Percentiles rank a stretch among this genome's conserved stretches.
phyloP scores from a whole-genome alignment of 208 protist species.

The Crithidia sp. region DNA sequence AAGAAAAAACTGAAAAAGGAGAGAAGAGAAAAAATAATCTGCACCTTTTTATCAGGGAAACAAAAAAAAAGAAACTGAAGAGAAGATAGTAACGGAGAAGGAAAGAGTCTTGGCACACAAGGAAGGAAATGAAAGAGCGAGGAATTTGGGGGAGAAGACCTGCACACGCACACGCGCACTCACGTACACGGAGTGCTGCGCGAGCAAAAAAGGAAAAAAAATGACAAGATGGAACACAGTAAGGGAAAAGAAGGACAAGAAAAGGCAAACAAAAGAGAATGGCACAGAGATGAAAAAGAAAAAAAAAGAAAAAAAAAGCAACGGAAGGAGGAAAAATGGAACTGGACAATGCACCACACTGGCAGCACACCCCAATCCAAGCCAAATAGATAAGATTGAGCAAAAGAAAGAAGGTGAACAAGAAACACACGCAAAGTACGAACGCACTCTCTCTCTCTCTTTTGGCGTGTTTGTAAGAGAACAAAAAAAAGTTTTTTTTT shows the following conservation, averaged over 20 bases:
- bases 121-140: too few species aligned
- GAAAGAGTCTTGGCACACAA: too few species aligned
- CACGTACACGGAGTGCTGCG: too few species aligned
- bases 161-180: too few species aligned
- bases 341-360: not conserved
- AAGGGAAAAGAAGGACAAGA: conserved; percentile 1
- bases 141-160: too few species aligned
- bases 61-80: too few species aligned
- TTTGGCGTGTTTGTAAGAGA: too few species aligned
- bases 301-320: conserved; percentile 3
- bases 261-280: conserved; percentile 1
- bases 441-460: too few species aligned
- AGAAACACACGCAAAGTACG: not conserved
- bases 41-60: too few species aligned
- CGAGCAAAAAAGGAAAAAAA: not conserved
- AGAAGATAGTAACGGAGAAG: too few species aligned
- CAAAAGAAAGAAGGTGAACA: not conserved
- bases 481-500: not conserved
- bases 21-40: too few species aligned
- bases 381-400: not conserved
- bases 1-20: too few species aligned
- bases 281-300: not conserved
- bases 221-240: not conserved
- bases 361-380: not conserved
- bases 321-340: not conserved